phyloP scores from a whole-genome alignment of 2,329 filamentous ascomycete genomes.

The Coleophoma crateriformis region DNA sequence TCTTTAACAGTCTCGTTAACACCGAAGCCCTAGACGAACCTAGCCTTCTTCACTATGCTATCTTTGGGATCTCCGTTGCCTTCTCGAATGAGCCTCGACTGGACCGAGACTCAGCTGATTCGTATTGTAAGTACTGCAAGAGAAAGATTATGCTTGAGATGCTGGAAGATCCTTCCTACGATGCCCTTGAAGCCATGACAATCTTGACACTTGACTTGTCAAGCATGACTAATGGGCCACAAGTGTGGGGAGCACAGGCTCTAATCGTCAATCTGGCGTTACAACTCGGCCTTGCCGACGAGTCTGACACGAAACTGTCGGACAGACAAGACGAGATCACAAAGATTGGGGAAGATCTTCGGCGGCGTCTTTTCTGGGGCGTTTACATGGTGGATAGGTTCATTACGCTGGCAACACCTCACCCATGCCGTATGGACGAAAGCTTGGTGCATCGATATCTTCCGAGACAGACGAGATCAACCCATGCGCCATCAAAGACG shows the following conservation, averaged over 20 bases:
- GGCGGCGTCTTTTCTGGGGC: neutral
- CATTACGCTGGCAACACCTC: neutral
- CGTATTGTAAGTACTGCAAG: neutral
- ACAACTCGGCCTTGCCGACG: neutral
- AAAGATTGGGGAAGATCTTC: neutral
- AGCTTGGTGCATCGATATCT: neutral
- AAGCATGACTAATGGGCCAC: neutral
- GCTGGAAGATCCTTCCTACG: neutral
- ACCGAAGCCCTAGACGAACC: neutral
- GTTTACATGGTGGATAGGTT: neutral
- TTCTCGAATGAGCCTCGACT: slow-evolving; percentile 1
- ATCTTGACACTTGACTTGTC: slow-evolving; percentile 1
- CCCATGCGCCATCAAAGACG: neutral
- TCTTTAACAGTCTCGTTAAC: neutral
- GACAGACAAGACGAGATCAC: neutral
- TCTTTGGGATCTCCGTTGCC: neutral
- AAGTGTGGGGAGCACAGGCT: neutral
- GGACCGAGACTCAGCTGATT: neutral
- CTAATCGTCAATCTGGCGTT: neutral
- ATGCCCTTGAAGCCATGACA: neutral
- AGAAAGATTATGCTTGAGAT: neutral
- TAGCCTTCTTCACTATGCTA: slow-evolving; percentile 1
- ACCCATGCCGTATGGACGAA: neutral
- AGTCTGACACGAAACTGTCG: neutral
- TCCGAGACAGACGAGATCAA: neutral